Conservation (phyloP, 2,329 filamentous ascomycete genomes). For the Boeremia lycopersici region DNA sequence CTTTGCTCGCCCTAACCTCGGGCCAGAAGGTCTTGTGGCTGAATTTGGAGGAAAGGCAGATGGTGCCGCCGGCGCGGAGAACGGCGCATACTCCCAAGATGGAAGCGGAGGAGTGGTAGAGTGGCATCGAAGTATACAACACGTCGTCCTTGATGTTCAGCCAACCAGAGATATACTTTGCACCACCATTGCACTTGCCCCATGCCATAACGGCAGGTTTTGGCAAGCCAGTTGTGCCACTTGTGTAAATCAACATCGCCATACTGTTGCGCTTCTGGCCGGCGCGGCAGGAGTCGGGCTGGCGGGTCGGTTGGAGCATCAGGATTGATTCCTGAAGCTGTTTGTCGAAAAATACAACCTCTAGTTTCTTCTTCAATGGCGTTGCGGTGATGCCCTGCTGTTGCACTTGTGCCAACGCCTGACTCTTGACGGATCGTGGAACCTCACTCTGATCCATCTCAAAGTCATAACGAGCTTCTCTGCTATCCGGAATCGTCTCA, state of each 20-base stretch:
- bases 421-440: constrained; percentile 26
- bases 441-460: constrained; percentile 29
- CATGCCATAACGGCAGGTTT: constrained; percentile 44
- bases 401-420: constrained; percentile 18
- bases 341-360: constrained; percentile 42
- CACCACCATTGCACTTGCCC: constrained; percentile 30
- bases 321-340: constrained; percentile 35
- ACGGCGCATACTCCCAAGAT: constrained; percentile 36
- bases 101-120: constrained; percentile 46
- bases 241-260: constrained; percentile 49
- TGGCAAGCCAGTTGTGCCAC: constrained; percentile 46
- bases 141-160: constrained; percentile 37
- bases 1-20: constrained; percentile 42
- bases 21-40: constrained; percentile 49
- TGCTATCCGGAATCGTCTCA: constrained; percentile 4
- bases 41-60: constrained; percentile 40
- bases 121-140: constrained; percentile 48
- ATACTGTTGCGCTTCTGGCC: constrained; percentile 34
- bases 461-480: constrained; percentile 31
- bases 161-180: constrained; percentile 30
- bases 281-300: constrained; percentile 35
- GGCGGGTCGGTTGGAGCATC: constrained; percentile 35
- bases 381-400: constrained; percentile 15
- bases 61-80: constrained; percentile 36
- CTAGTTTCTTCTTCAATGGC: constrained; percentile 26